Evolutionary conservation across 352 stramenopile species (phyloP), one percentile per base, ranked within the genome.

Genomic region (Poterioochromonas sp.): DNA sequence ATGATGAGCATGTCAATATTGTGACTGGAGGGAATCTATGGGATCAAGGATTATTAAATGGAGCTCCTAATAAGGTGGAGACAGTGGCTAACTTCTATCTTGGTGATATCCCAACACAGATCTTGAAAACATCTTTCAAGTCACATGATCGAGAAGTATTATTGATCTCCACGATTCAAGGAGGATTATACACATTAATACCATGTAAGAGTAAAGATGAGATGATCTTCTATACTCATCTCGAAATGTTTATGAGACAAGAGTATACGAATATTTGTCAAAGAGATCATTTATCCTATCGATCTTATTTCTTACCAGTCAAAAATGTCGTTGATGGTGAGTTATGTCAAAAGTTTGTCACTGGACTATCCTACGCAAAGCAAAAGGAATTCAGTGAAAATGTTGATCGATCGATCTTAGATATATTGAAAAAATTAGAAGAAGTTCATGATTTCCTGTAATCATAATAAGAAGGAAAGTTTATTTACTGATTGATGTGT

Each of bases 271-370:
- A 92, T n/a, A 87, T 97, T 1, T 91, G 90, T 65, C 94, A 94
- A 8, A 89, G 95, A 62, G 96, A 99, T 83, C 95, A 98, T 79
- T 84, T 97, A 54, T 94, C 92, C 34, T 99, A 97, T 84, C 89
- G 96, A 22, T 98, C 92, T 79, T 98, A 97, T 82, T 99, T 96
- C 84, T 91, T 96, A 41, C 96, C 96, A 2, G 92, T 98, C 40
- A 98, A 98, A 86, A 95, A 97, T 81, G 90, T 99, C 34, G 92
- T 97, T 37, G 96, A 99, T 84, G 95, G 95, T 35, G 95, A 99
- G 82, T 84, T 99, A 20, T 99, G 95, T 83, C 93, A 98, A 81
- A 90, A 96, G 79, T 99, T 97, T 81, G 89, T 87, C 40, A 82
- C 85, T 54, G n/a, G n/a, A n/a, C 87, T 99, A 32, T 89, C 90